Evolutionary conservation across 768 basidiomycete species (phyloP).

Genomic region (Hericium erinaceus): DNA sequence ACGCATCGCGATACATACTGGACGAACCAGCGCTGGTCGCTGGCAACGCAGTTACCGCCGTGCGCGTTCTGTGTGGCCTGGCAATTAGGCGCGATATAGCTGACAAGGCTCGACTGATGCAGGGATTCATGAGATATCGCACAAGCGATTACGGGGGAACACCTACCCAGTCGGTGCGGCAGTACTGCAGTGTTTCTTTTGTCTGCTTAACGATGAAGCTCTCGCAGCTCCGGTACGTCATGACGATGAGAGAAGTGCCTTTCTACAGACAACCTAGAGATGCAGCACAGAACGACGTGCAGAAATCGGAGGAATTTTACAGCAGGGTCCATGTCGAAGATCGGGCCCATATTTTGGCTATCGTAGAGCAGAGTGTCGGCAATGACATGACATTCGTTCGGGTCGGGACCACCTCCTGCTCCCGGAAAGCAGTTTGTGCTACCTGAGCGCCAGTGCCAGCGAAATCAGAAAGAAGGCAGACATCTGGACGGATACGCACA

Average conservation of each 20-base stretch:
- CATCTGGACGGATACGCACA: neutral
- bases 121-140: constrained; percentile 8
- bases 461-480: neutral
- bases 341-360: constrained; percentile 33
- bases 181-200: constrained; percentile 28
- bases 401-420: constrained; percentile 37
- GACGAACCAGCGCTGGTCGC: constrained; percentile 38
- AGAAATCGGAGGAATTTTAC: neutral
- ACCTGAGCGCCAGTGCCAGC: neutral
- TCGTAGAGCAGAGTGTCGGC: constrained; percentile 39
- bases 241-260: constrained; percentile 18
- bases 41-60: constrained; percentile 39
- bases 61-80: constrained; percentile 40
- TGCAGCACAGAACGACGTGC: constrained; percentile 20
- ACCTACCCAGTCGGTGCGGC: constrained; percentile 37
- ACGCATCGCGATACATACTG: constrained; percentile 15
- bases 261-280: constrained; percentile 1
- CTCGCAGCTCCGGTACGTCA: constrained; percentile 34
- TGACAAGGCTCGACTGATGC: neutral
- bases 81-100: constrained; percentile 29
- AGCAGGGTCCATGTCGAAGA: constrained; percentile 5
- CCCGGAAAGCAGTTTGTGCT: constrained; percentile 36
- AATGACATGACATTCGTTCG: constrained; percentile 39
- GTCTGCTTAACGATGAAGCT: constrained; percentile 44
- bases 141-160: constrained; percentile 20